Conservation (phyloP, 2,329 filamentous ascomycete genomes). For the Pseudogymnoascus sp. region DNA sequence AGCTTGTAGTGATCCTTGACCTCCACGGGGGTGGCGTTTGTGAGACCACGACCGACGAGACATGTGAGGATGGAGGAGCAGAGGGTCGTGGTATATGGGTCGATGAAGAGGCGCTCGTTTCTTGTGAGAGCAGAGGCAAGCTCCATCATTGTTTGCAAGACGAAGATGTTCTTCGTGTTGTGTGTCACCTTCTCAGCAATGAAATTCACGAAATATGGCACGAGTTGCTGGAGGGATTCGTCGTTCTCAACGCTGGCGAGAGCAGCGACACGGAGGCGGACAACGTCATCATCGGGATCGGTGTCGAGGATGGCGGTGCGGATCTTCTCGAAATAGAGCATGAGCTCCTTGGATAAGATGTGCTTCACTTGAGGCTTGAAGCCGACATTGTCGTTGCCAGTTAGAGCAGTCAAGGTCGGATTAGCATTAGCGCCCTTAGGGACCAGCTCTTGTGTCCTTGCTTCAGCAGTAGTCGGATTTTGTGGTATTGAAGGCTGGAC, state of each 20-base stretch:
- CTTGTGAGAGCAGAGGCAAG: conserved; percentile 76
- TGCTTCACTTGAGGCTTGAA: conserved; percentile 93
- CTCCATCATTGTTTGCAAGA: conserved; percentile 86
- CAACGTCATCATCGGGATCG: conserved; percentile 68
- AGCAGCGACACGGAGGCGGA: conserved; percentile 70
- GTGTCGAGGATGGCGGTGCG: conserved; percentile 83
- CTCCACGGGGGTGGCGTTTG: conserved; percentile 44
- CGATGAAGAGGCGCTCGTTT: conserved; percentile 70
- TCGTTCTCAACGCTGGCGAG: conserved; percentile 81
- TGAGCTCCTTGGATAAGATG: conserved; percentile 89
- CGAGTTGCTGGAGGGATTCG: conserved; percentile 86
- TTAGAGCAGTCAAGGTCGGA: conserved; percentile 72
- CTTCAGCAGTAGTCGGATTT: conserved; percentile 83
- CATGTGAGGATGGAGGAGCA: conserved; percentile 88
- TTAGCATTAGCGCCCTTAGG: conserved; percentile 88
- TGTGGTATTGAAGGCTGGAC: conserved; percentile 95
- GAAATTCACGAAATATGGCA: conserved; percentile 95
- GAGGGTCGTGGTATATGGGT: conserved; percentile 56
- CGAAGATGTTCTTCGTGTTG: conserved; percentile 80
- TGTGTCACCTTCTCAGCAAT: conserved; percentile 95
- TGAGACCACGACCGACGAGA: conserved; percentile 68
- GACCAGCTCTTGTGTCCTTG: conserved; percentile 74
- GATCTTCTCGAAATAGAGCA: conserved; percentile 95
- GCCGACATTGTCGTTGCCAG: conserved; percentile 73
- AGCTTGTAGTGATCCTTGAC: conserved; percentile 66